phyloP scores from a whole-genome alignment of 2,329 filamentous ascomycete species.

The Lachnellula cervina region DNA sequence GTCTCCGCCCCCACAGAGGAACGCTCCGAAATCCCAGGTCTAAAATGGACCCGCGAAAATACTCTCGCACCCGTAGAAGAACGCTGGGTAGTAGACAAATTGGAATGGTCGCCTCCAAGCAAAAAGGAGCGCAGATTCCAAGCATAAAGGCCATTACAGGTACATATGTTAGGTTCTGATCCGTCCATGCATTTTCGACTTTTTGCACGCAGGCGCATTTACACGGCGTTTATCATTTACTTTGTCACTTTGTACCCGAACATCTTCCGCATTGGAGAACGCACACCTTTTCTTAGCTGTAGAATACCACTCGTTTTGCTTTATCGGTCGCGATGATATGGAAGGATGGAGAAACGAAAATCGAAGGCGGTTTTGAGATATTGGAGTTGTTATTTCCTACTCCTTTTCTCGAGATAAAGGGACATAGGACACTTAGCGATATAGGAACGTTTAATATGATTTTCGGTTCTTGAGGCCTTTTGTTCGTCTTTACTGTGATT shows the following conservation, averaged over 20 bases:
- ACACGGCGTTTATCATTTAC: background rate
- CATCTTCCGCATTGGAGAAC: background rate
- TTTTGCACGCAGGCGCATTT: conserved; percentile 2
- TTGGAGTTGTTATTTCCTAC: background rate
- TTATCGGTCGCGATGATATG: background rate
- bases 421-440: background rate
- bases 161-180: conserved; percentile 5
- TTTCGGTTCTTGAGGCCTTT: conserved; percentile 12
- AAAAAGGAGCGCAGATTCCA: conserved; percentile 17
- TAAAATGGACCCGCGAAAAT: conserved; percentile 6
- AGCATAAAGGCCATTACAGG: conserved; percentile 7
- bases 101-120: conserved; percentile 6
- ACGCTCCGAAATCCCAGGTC: conserved; percentile 9
- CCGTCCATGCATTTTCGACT: background rate
- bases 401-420: background rate
- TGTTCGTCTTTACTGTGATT: background rate
- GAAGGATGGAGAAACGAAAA: background rate
- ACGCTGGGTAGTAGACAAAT: conserved; percentile 7
- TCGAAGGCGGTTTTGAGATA: conserved; percentile 3
- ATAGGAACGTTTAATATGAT: conserved; percentile 22
- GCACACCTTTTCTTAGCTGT: conserved; percentile 1
- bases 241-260: background rate
- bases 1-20: conserved; percentile 7
- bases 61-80: background rate
- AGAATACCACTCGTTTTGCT: conserved; percentile 10